Percentiles rank a stretch among this genome's conserved stretches.
Conservation (phyloP, 345 rosid genomes). For the Leavenworthia alabamica region DNA sequence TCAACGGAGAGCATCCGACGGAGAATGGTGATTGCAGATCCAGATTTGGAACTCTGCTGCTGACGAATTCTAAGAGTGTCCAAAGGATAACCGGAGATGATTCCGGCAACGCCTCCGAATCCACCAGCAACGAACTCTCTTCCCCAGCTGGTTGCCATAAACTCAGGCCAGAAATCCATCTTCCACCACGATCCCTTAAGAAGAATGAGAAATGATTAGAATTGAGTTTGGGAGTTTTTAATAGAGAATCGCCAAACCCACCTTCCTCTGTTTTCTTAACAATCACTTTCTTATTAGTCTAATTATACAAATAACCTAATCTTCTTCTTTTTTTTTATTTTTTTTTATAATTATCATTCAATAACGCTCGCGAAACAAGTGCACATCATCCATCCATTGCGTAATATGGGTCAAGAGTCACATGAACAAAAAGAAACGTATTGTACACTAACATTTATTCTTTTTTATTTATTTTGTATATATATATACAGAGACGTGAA, state of each 20-base stretch:
- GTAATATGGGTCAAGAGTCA: not conserved
- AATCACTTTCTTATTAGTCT: not conserved
- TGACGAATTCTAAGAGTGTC: slow-evolving; percentile 78
- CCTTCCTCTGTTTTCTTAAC: not conserved
- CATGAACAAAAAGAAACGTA: slow-evolving; percentile 18
- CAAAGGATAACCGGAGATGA: slow-evolving; percentile 81
- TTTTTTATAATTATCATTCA: not conserved
- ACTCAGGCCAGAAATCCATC: slow-evolving; percentile 95
- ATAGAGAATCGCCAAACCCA: not conserved
- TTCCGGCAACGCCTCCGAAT: slow-evolving; percentile 89
- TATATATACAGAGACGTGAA: not conserved
- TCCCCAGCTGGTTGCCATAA: slow-evolving; percentile 78
- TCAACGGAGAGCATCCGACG: slow-evolving; percentile 49
- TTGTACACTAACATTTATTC: not conserved
- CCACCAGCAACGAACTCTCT: slow-evolving; percentile 91
- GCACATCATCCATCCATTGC: not conserved
- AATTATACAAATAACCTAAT: not conserved
- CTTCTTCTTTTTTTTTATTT: not conserved
- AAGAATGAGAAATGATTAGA: too few relatives aligned
- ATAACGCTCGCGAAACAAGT: not conserved
- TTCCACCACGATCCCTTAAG: too few relatives aligned
- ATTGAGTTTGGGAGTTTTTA: not conserved
- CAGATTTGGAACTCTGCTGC: slow-evolving; percentile 59
- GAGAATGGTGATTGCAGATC: slow-evolving; percentile 70
- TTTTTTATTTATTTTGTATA: not conserved